phyloP scores from a whole-genome alignment of 202 grass and related monocot species.

The Carex arenaria region DNA sequence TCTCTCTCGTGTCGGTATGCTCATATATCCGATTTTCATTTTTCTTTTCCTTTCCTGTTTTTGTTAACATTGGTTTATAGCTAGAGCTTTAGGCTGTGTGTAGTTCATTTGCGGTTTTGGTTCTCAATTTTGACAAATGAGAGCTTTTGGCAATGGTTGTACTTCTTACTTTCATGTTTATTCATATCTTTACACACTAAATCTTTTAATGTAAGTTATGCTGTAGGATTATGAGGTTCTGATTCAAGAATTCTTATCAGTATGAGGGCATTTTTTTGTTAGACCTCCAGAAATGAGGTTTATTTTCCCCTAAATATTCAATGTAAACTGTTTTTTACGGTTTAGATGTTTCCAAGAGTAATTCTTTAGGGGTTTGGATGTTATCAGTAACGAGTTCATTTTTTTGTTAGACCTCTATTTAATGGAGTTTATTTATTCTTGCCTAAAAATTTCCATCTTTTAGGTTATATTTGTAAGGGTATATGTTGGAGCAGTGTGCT shows the following conservation, averaged over 20 bases:
- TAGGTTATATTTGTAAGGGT: neutral
- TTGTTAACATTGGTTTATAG: neutral
- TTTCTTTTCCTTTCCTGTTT: neutral
- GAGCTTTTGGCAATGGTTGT: neutral
- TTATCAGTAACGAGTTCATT: no score
- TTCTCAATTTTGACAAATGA: neutral
- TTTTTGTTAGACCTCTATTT: no score
- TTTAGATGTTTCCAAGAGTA: no score
- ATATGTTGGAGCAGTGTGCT: neutral
- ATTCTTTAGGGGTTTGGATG: no score
- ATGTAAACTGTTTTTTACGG: no score
- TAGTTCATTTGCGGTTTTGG: conserved; percentile 17
- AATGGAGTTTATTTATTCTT: neutral
- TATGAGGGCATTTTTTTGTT: neutral
- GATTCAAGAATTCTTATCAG: neutral
- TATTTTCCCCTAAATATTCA: no score
- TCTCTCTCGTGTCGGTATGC: conserved; percentile 82
- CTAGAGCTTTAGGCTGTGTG: conserved; percentile 22
- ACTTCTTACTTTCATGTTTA: neutral
- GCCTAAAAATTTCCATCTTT: neutral
- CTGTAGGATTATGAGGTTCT: neutral
- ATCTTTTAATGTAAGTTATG: neutral
- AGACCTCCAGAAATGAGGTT: neutral
- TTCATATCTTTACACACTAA: no score
- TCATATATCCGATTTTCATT: neutral